Percentiles rank a stretch among this genome's conserved stretches.
Conservation (phyloP, 2,329 filamentous ascomycete species). For the Claviceps fusiformis region DNA sequence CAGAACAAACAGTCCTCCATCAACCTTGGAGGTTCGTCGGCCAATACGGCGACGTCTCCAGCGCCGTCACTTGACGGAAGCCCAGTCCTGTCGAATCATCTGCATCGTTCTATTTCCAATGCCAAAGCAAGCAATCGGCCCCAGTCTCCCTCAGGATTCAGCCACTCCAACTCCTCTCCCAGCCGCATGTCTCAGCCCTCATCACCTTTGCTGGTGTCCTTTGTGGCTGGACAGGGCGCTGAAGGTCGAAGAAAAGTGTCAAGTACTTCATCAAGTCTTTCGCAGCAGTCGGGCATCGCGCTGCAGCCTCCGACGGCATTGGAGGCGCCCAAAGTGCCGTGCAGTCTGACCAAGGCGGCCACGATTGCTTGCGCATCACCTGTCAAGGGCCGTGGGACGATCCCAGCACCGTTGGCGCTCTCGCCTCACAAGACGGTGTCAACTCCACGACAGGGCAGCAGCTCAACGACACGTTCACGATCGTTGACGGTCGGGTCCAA, state of each 20-base stretch:
- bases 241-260: slow-evolving; percentile 81
- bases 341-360: slow-evolving; percentile 46
- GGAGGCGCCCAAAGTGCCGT: slow-evolving; percentile 53
- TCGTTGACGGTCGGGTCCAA: slow-evolving; percentile 92
- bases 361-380: slow-evolving; percentile 42
- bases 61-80: slow-evolving; percentile 69
- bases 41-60: slow-evolving; percentile 39
- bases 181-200: slow-evolving; percentile 61
- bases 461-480: slow-evolving; percentile 56
- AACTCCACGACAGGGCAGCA: slow-evolving; percentile 47
- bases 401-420: slow-evolving; percentile 34
- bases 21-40: slow-evolving; percentile 27
- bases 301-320: slow-evolving; percentile 59
- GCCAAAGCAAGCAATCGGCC: slow-evolving; percentile 68
- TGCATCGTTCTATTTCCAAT: slow-evolving; percentile 72
- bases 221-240: slow-evolving; percentile 69
- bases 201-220: slow-evolving; percentile 80
- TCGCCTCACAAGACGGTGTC: slow-evolving; percentile 51
- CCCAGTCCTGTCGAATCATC: slow-evolving; percentile 63
- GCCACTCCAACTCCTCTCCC: slow-evolving; percentile 73
- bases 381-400: slow-evolving; percentile 39
- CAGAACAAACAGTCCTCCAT: slow-evolving; percentile 39
- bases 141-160: slow-evolving; percentile 70
- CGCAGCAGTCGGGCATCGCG: slow-evolving; percentile 54
- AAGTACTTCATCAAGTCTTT: slow-evolving; percentile 72